These are phyloP conservation scores for Rhodocollybia butyracea DNA, from an alignment of 768 basidiomycete species.

Conservation along the genomic window DNA sequence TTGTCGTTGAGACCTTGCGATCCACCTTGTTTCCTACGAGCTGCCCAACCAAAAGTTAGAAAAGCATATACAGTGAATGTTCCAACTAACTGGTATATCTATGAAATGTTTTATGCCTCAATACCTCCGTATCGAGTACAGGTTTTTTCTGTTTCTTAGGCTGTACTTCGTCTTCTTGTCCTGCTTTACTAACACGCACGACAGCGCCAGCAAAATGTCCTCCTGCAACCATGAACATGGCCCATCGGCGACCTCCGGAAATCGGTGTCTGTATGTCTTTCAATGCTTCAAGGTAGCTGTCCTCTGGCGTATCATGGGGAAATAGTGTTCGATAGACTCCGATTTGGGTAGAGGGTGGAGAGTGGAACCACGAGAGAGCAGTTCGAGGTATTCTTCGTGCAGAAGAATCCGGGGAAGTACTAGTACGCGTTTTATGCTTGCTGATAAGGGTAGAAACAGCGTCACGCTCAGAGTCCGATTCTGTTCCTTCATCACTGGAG, in stretches of 20 bases:
- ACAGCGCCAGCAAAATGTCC: slow-evolving; percentile 98
- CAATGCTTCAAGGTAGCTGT: slow-evolving; percentile 57
- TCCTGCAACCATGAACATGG: slow-evolving; percentile 94
- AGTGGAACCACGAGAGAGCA: slow-evolving; percentile 88
- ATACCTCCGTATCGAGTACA: slow-evolving; percentile 75
- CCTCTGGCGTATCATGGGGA: slow-evolving; percentile 42
- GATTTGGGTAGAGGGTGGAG: slow-evolving; percentile 82
- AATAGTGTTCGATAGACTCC: slow-evolving; percentile 84
- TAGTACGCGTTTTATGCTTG: slow-evolving; percentile 47
- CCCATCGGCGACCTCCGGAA: slow-evolving; percentile 73
- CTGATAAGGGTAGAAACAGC: slow-evolving; percentile 65
- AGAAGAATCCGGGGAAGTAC: slow-evolving; percentile 40
- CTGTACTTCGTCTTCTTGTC: slow-evolving; percentile 38
- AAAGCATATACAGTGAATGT: not conserved
- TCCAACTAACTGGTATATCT: slow-evolving; percentile 87
- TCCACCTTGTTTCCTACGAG: slow-evolving; percentile 96
- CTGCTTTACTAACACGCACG: slow-evolving; percentile 60
- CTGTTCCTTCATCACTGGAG: slow-evolving; percentile 45
- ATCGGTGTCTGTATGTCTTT: slow-evolving; percentile 57
- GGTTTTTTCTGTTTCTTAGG: slow-evolving; percentile 57
- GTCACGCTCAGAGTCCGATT: slow-evolving; percentile 55
- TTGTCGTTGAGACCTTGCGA: slow-evolving; percentile 91
- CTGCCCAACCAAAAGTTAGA: too few relatives aligned
- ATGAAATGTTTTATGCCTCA: slow-evolving; percentile 95
- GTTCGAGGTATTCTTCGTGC: slow-evolving; percentile 42